Percentiles rank a stretch among this genome's conserved stretches.
These are phyloP conservation scores for Penicillium cinerascens DNA, from an alignment of 495 filamentous ascomycete species.

Conservation along the genomic window DNA sequence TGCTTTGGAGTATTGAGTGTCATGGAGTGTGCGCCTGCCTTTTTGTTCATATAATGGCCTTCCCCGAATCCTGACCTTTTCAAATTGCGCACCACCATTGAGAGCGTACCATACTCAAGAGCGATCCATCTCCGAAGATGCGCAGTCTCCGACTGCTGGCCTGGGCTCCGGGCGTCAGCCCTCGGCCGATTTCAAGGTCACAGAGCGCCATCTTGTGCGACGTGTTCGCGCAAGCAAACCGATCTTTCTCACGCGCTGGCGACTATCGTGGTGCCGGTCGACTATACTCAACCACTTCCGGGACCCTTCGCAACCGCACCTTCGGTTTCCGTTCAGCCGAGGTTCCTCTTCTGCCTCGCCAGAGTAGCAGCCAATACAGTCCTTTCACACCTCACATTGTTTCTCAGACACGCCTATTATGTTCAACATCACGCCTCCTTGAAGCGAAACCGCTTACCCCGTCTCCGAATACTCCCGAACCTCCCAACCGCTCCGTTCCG, in stretches of 20 bases:
- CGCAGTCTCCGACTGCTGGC: constrained; percentile 41
- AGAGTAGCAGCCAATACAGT: constrained; percentile 14
- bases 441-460: constrained; percentile 24
- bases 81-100: constrained; percentile 24
- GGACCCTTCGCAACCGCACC: constrained; percentile 17
- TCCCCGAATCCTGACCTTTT: constrained; percentile 18
- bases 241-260: not conserved
- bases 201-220: constrained; percentile 19
- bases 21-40: constrained; percentile 12
- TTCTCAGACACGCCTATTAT: constrained; percentile 27
- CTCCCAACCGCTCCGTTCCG: constrained; percentile 11
- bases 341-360: constrained; percentile 14
- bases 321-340: constrained; percentile 11
- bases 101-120: constrained; percentile 20
- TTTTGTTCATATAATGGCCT: constrained; percentile 36
- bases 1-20: constrained; percentile 13
- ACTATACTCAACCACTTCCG: constrained; percentile 26
- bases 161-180: constrained; percentile 32
- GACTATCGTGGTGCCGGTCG: constrained; percentile 11
- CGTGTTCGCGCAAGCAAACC: constrained; percentile 12
- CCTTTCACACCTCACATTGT: constrained; percentile 16
- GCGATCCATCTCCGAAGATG: constrained; percentile 30
- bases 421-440: constrained; percentile 25
- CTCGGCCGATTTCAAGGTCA: constrained; percentile 22
- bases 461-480: constrained; percentile 10